Conservation (phyloP, 768 basidiomycete genomes). For the Mycena floridula region DNA sequence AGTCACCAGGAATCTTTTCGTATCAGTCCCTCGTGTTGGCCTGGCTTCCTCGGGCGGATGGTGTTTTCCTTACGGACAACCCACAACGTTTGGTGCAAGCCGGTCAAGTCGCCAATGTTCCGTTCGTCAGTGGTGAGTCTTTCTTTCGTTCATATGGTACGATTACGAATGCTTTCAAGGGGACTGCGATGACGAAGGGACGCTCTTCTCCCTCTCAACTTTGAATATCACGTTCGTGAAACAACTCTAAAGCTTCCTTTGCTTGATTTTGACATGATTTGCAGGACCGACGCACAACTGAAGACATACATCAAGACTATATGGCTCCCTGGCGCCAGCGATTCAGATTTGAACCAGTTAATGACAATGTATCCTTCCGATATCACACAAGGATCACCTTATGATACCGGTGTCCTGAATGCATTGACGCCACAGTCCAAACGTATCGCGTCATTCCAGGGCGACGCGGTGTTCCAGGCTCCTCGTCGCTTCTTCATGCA, state of each 20-base stretch:
- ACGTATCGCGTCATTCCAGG: slow-evolving; percentile 41
- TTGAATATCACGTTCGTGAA: slow-evolving; percentile 27
- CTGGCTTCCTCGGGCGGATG: slow-evolving; percentile 46
- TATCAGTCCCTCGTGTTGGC: slow-evolving; percentile 40
- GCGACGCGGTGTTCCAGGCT: slow-evolving; percentile 45
- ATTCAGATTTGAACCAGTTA: slow-evolving; percentile 21
- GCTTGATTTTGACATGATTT: background rate
- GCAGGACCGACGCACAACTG: slow-evolving; percentile 19
- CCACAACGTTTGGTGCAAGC: slow-evolving; percentile 35
- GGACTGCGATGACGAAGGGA: slow-evolving; percentile 40
- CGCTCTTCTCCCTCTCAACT: slow-evolving; percentile 18
- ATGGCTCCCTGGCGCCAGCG: slow-evolving; percentile 18
- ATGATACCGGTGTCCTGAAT: slow-evolving; percentile 38
- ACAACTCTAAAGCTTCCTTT: too few species aligned
- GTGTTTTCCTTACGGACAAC: slow-evolving; percentile 38
- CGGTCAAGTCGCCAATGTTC: slow-evolving; percentile 41
- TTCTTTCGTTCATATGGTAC: background rate
- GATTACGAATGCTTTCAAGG: slow-evolving; percentile 8
- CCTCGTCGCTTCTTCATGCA: slow-evolving; percentile 42
- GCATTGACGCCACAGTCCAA: slow-evolving; percentile 44
- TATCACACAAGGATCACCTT: slow-evolving; percentile 44
- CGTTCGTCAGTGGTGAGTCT: slow-evolving; percentile 25
- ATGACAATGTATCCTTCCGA: slow-evolving; percentile 31
- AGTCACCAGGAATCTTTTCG: slow-evolving; percentile 29
- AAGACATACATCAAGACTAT: slow-evolving; percentile 23